These are phyloP conservation scores for Physocladia obscura DNA, from an alignment of 192 early-diverging fungal genomes.

Conservation along the genomic window DNA sequence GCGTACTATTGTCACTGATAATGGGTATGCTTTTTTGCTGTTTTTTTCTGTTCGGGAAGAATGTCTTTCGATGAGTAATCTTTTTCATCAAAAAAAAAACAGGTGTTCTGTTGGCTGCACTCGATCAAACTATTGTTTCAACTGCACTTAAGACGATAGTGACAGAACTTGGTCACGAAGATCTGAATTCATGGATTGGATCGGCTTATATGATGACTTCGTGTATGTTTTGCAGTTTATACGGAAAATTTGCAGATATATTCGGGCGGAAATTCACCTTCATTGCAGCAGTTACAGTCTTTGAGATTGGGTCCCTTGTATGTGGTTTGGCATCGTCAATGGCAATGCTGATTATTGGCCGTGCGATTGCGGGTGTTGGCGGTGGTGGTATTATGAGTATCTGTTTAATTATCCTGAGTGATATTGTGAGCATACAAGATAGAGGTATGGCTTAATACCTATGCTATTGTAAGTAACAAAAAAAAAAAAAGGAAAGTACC, in stretches of 20 bases:
- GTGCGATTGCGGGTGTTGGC: constrained; percentile 77
- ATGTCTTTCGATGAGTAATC: too few relatives aligned
- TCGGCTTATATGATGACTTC: constrained; percentile 69
- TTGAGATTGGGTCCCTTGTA: constrained; percentile 73
- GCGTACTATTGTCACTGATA: constrained; percentile 34
- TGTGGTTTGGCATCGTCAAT: constrained; percentile 66
- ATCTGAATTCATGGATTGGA: constrained; percentile 72
- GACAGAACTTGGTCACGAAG: constrained; percentile 55
- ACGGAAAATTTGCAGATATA: constrained; percentile 33
- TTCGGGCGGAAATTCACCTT: constrained; percentile 56
- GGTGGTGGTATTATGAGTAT: constrained; percentile 75
- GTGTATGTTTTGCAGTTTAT: constrained; percentile 56
- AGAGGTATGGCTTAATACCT: constrained; percentile 74
- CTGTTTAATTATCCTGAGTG: constrained; percentile 81
- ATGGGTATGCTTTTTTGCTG: constrained; percentile 30
- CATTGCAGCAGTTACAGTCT: constrained; percentile 63
- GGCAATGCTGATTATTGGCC: constrained; percentile 48
- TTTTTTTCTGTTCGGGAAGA: neutral
- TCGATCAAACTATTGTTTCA: constrained; percentile 75
- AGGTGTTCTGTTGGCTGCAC: constrained; percentile 62
- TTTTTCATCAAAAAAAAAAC: neutral
- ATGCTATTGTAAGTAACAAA: constrained; percentile 56
- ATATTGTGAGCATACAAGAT: constrained; percentile 73
- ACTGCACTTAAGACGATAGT: constrained; percentile 53
- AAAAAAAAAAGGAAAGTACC: constrained; percentile 80